These are phyloP conservation scores for Trypanosoma rangeli DNA, from an alignment of 208 protist genomes.

Conservation along the genomic window DNA sequence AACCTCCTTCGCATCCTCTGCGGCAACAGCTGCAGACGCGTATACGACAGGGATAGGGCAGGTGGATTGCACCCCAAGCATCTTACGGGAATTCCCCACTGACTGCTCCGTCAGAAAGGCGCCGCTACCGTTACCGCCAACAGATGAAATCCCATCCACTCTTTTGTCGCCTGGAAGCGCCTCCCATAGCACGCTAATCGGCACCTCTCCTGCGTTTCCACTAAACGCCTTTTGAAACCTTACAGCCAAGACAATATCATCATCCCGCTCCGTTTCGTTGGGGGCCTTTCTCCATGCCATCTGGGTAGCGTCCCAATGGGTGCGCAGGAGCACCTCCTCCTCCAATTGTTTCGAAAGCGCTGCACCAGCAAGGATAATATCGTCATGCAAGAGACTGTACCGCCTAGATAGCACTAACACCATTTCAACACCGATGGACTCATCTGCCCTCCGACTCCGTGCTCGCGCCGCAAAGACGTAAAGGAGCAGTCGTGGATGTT, in stretches of 20 bases:
- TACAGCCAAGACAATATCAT: slow-evolving; percentile 43
- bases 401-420: slow-evolving; percentile 65
- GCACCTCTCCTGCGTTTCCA: not conserved
- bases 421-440: slow-evolving; percentile 22
- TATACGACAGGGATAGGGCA: slow-evolving; percentile 10
- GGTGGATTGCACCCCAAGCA: slow-evolving; percentile 4
- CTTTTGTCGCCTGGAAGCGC: slow-evolving; percentile 3
- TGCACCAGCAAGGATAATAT: slow-evolving; percentile 65
- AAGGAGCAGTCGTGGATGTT: slow-evolving; percentile 45
- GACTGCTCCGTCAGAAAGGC: slow-evolving; percentile 16
- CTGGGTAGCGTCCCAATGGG: slow-evolving; percentile 33
- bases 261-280: slow-evolving; percentile 5
- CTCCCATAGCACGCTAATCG: slow-evolving; percentile 24
- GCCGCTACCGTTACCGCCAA: not conserved
- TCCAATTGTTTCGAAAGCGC: slow-evolving; percentile 50
- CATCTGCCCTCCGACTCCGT: slow-evolving; percentile 18
- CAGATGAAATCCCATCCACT: not conserved
- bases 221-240: slow-evolving; percentile 28
- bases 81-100: not conserved
- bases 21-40: not conserved
- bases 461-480: slow-evolving; percentile 25
- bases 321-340: slow-evolving; percentile 35
- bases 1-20: not conserved
- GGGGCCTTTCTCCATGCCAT: slow-evolving; percentile 21
- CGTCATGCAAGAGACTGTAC: slow-evolving; percentile 47